These are phyloP conservation scores for Tylopilus plumbeoviolaceoides DNA, from an alignment of 768 basidiomycete species.

Conservation along the genomic window DNA sequence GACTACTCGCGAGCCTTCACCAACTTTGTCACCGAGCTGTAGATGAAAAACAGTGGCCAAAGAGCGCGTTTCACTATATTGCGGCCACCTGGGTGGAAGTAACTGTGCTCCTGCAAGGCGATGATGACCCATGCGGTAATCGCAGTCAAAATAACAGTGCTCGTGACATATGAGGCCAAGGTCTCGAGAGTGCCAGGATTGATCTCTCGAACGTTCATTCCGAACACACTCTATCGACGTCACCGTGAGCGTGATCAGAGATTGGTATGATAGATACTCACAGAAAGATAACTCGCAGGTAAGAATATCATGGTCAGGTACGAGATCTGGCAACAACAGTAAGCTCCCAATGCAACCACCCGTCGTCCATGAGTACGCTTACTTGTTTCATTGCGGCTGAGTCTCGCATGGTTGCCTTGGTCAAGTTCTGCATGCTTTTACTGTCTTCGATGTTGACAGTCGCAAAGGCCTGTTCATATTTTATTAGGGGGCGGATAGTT, in stretches of 20 bases:
- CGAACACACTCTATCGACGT: slow-evolving; percentile 29
- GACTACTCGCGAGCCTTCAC: background rate
- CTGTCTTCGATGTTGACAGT: no score
- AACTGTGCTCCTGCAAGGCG: slow-evolving; percentile 40
- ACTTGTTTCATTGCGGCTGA: slow-evolving; percentile 38
- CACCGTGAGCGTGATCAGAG: background rate
- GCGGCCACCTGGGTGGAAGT: slow-evolving; percentile 15
- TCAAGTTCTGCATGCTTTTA: slow-evolving; percentile 51
- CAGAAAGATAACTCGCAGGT: slow-evolving; percentile 45
- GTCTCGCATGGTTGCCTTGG: slow-evolving; percentile 40
- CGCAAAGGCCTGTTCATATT: slow-evolving; percentile 46
- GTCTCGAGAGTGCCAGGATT: slow-evolving; percentile 22
- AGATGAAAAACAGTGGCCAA: slow-evolving; percentile 19
- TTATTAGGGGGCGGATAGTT: no score
- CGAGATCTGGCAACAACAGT: slow-evolving; percentile 41
- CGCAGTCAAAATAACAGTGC: slow-evolving; percentile 47
- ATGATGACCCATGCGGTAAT: slow-evolving; percentile 54
- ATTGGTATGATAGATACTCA: slow-evolving; percentile 6
- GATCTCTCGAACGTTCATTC: slow-evolving; percentile 33
- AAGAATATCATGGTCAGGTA: slow-evolving; percentile 62
- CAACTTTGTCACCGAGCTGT: background rate
- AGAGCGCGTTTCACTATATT: slow-evolving; percentile 8
- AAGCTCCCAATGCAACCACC: no score
- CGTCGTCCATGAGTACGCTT: background rate
- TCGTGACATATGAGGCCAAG: slow-evolving; percentile 36